A percentile compares a stretch with the other conserved stretches of the same genome.
Evolutionary conservation across 176 grass and related monocot genomes (phyloP).

Genomic region (Calamus simplicifolius): DNA sequence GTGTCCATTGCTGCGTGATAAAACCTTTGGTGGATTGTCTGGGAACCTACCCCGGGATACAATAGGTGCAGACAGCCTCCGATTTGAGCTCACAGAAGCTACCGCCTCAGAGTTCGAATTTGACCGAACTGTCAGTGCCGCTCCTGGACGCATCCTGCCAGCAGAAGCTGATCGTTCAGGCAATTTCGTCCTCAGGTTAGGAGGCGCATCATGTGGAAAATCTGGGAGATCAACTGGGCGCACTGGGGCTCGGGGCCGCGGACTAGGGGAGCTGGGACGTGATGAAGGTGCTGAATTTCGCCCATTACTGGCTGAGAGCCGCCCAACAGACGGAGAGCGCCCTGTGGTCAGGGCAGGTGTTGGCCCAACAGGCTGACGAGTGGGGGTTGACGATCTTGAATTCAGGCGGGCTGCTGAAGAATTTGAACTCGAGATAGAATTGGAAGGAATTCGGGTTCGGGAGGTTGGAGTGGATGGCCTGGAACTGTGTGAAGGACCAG

Average conservation of each 20-base stretch:
- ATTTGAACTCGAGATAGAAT: constrained; percentile 37
- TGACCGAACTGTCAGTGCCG: constrained; percentile 30
- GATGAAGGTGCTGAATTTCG: constrained; percentile 64
- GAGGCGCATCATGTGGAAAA: constrained; percentile 78
- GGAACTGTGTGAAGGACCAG: constrained; percentile 39
- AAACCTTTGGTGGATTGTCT: constrained; percentile 48
- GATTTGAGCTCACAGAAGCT: constrained; percentile 32
- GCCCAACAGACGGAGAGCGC: constrained; percentile 59
- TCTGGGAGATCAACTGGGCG: constrained; percentile 70
- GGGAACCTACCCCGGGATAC: constrained; percentile 62
- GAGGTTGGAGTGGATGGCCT: constrained; percentile 68
- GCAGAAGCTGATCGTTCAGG: constrained; percentile 66
- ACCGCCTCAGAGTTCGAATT: constrained; percentile 35
- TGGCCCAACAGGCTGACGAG: constrained; percentile 35
- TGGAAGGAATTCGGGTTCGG: constrained; percentile 29
- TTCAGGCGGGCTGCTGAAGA: constrained; percentile 29
- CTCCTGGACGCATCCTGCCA: constrained; percentile 61
- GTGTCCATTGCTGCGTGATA: constrained; percentile 46
- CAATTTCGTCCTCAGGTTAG: constrained; percentile 73
- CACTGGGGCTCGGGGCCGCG: constrained; percentile 50
- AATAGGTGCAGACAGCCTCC: constrained; percentile 65
- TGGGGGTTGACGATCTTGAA: constrained; percentile 73
- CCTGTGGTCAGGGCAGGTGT: constrained; percentile 30
- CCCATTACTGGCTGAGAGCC: constrained; percentile 39
- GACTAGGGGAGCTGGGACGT: constrained; percentile 66